Evolutionary conservation across 2,329 filamentous ascomycete genomes (phyloP).

Genomic region (Colletotrichum acutatum): DNA sequence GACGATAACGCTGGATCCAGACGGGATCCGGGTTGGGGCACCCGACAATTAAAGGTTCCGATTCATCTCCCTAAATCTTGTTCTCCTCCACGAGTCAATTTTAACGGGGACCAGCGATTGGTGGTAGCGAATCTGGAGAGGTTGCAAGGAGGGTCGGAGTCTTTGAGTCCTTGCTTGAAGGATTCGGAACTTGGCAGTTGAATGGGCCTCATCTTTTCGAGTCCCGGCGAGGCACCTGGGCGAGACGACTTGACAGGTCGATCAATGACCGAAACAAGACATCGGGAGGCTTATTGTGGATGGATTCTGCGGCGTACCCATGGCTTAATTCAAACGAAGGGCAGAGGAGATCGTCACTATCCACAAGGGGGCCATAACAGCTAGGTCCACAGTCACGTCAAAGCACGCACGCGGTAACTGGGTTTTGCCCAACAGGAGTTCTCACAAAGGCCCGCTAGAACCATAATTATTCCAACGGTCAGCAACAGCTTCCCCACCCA

Average conservation of each 20-base stretch:
- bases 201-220: slow-evolving; percentile 3
- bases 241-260: slow-evolving; percentile 16
- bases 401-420: slow-evolving; percentile 6
- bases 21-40: neutral
- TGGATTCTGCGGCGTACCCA: slow-evolving; percentile 14
- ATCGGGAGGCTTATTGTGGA: neutral
- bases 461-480: neutral
- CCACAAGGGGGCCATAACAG: neutral
- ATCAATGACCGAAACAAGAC: slow-evolving; percentile 14
- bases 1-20: neutral
- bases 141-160: neutral
- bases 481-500: neutral
- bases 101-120: neutral
- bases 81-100: slow-evolving; percentile 9
- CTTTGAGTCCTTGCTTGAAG: neutral
- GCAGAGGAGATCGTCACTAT: slow-evolving; percentile 7
- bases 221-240: slow-evolving; percentile 1
- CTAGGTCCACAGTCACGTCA: slow-evolving; percentile 2
- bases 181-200: neutral
- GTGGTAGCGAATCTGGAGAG: slow-evolving; percentile 6
- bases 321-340: slow-evolving; percentile 6
- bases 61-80: slow-evolving; percentile 9
- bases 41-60: slow-evolving; percentile 16
- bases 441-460: neutral
- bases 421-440: neutral